Conservation (phyloP, 2,329 filamentous ascomycete genomes). For the Claviceps arundinis region DNA sequence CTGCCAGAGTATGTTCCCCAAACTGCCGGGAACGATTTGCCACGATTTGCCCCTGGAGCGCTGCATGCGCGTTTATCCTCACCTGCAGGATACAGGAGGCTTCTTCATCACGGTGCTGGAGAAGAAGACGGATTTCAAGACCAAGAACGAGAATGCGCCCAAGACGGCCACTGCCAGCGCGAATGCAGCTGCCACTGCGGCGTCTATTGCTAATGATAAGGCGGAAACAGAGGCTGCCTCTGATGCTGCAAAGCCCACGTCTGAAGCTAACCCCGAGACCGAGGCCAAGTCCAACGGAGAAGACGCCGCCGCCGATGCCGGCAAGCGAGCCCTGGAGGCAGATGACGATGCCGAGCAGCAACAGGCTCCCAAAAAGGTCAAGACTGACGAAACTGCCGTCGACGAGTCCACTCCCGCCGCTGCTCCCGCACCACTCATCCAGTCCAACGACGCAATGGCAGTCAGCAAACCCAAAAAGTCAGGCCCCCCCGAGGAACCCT, state of each 20-base stretch:
- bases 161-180: slow-evolving; percentile 18
- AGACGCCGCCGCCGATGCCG: slow-evolving; percentile 18
- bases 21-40: slow-evolving; percentile 36
- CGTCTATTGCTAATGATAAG: slow-evolving; percentile 5
- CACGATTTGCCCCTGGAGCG: slow-evolving; percentile 66
- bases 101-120: slow-evolving; percentile 96
- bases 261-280: slow-evolving; percentile 17
- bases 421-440: slow-evolving; percentile 6
- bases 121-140: slow-evolving; percentile 77
- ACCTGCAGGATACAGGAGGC: slow-evolving; percentile 88
- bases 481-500: slow-evolving; percentile 69
- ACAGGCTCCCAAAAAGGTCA: slow-evolving; percentile 34
- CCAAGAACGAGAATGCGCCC: slow-evolving; percentile 52
- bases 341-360: slow-evolving; percentile 20
- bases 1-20: slow-evolving; percentile 72
- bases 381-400: slow-evolving; percentile 20
- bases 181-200: slow-evolving; percentile 5
- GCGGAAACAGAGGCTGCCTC: slow-evolving; percentile 12
- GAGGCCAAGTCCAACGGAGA: slow-evolving; percentile 9
- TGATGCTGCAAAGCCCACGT: slow-evolving; percentile 10
- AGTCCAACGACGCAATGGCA: slow-evolving; percentile 10
- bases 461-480: slow-evolving; percentile 26
- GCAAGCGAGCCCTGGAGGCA: slow-evolving; percentile 22
- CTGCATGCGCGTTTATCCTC: slow-evolving; percentile 89
- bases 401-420: slow-evolving; percentile 9